phyloP scores from a whole-genome alignment of 2,329 filamentous ascomycete genomes.

The Phaeosphaeriaceae sp. region DNA sequence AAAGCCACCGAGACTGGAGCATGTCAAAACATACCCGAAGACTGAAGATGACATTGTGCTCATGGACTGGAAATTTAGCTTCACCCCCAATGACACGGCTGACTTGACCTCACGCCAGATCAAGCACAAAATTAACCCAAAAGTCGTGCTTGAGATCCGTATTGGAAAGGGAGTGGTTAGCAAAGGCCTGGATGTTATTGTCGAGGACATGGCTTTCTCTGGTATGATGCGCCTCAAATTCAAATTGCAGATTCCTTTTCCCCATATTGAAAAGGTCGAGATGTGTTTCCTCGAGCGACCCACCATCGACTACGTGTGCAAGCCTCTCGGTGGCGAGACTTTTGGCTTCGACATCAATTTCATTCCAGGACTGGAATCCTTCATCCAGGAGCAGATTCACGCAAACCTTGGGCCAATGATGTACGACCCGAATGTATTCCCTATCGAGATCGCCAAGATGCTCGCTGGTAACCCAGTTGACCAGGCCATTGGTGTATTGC shows the following conservation, averaged over 20 bases:
- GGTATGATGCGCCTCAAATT: conserved; percentile 97
- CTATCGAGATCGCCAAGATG: conserved; percentile 98
- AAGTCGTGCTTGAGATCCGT: conserved; percentile 91
- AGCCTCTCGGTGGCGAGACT: conserved; percentile 91
- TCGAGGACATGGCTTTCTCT: conserved; percentile 96
- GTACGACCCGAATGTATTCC: conserved; percentile 97
- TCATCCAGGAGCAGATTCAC: conserved; percentile 97
- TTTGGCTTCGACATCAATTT: conserved; percentile 99
- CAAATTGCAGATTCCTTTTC: conserved; percentile 95
- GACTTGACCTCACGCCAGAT: conserved; percentile 91
- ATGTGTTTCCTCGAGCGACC: conserved; percentile 93
- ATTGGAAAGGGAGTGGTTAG: conserved; percentile 96
- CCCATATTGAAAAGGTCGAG: conserved; percentile 92
- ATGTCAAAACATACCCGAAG: conserved; percentile 97
- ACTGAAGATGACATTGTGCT: conserved; percentile 93
- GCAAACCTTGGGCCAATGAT: conserved; percentile 94
- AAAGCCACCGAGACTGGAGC: conserved; percentile 94
- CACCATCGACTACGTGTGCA: conserved; percentile 95
- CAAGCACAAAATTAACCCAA: conserved; percentile 96
- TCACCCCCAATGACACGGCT: conserved; percentile 91
- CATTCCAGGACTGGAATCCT: conserved; percentile 89
- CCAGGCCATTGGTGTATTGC: conserved; percentile 92
- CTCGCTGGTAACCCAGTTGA: conserved; percentile 91
- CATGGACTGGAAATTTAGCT: conserved; percentile 99
- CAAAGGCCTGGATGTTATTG: conserved; percentile 95